Evolutionary conservation across 805 yeast genomes (phyloP).

Genomic region (Candida maltosa): DNA sequence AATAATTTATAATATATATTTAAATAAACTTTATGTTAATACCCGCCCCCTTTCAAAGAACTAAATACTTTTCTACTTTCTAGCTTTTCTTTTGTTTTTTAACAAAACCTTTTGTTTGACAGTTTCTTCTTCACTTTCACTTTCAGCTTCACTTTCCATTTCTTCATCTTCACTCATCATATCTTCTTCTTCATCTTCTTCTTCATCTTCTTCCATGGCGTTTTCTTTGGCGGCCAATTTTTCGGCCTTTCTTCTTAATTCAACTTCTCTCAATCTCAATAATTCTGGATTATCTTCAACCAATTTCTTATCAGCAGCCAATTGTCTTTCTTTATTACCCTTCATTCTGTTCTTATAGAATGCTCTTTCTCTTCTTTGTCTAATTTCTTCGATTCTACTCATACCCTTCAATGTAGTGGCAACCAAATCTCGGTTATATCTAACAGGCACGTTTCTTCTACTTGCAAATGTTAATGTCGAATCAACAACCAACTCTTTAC

Average conservation of each 20-base stretch:
- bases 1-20: conserved; percentile 1
- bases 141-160: conserved; percentile 41
- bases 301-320: conserved; percentile 81
- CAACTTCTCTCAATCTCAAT: conserved; percentile 90
- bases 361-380: conserved; percentile 94
- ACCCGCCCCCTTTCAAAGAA: too few species aligned
- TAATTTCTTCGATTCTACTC: conserved; percentile 93
- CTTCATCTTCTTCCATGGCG: conserved; percentile 42
- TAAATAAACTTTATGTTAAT: neutral
- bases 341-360: conserved; percentile 99
- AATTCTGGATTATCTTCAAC: conserved; percentile 87
- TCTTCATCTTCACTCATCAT: conserved; percentile 43
- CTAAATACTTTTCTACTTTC: conserved; percentile 4
- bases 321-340: conserved; percentile 86
- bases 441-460: conserved; percentile 95
- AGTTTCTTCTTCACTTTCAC: conserved; percentile 43
- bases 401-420: conserved; percentile 92
- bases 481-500: conserved; percentile 97
- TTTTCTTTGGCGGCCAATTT: conserved; percentile 61
- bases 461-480: conserved; percentile 94
- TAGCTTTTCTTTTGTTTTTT: conserved; percentile 55
- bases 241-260: conserved; percentile 72
- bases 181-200: conserved; percentile 28
- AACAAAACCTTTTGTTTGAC: conserved; percentile 56
- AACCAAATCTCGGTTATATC: conserved; percentile 95